phyloP scores from a whole-genome alignment of 805 yeast genomes.

The Saccharomycopsis fodiens region DNA sequence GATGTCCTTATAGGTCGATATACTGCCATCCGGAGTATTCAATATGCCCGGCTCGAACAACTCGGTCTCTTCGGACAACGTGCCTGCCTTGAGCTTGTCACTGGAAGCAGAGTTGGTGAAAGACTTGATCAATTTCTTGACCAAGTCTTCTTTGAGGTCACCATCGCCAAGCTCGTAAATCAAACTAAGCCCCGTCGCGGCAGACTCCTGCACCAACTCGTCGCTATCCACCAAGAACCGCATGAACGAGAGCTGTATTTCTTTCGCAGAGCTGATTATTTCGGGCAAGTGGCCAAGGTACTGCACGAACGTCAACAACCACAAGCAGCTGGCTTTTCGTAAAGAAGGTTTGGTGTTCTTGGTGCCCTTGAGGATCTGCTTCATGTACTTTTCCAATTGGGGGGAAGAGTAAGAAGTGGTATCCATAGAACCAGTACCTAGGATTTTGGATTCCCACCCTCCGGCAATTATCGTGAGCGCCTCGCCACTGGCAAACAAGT shows the following conservation, averaged over 20 bases:
- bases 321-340: constrained; percentile 71
- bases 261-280: constrained; percentile 38
- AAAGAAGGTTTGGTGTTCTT: constrained; percentile 63
- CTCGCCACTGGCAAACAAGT: constrained; percentile 74
- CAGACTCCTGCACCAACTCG: constrained; percentile 86
- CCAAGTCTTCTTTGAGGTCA: constrained; percentile 62
- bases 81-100: constrained; percentile 47
- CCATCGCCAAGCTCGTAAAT: constrained; percentile 70
- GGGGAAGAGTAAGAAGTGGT: too few relatives aligned
- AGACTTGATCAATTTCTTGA: constrained; percentile 63
- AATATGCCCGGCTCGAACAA: constrained; percentile 77
- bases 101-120: constrained; percentile 63
- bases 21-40: constrained; percentile 75
- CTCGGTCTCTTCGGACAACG: constrained; percentile 71
- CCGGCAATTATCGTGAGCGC: constrained; percentile 63
- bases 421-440: constrained; percentile 40
- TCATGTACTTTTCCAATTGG: constrained; percentile 26
- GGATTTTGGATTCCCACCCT: constrained; percentile 64
- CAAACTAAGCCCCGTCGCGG: constrained; percentile 79
- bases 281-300: constrained; percentile 48
- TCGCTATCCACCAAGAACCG: constrained; percentile 72
- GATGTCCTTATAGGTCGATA: constrained; percentile 88
- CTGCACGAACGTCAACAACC: constrained; percentile 77
- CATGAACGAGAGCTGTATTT: constrained; percentile 70
- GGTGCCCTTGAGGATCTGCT: constrained; percentile 44